Evolutionary conservation across 768 basidiomycete species (phyloP).

Genomic region (Neoboletus brunneissimus): DNA sequence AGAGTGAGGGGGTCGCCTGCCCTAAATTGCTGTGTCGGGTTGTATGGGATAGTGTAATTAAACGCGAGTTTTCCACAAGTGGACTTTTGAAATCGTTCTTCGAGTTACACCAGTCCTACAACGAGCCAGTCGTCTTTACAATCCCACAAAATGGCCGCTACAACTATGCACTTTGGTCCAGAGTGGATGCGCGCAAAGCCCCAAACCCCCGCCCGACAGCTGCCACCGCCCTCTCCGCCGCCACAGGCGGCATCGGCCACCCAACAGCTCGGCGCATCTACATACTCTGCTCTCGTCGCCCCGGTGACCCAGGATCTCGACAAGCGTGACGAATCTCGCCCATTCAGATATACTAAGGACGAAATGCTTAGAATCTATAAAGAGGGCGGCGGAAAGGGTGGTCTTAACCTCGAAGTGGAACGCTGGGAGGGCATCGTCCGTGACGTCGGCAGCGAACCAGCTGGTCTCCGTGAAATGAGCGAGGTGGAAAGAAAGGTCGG

Average conservation of each 20-base stretch:
- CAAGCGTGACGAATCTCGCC: conserved; percentile 61
- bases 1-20: conserved; percentile 29
- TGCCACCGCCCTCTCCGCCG: conserved; percentile 59
- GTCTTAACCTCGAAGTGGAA: conserved; percentile 82
- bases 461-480: conserved; percentile 73
- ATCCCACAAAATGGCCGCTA: conserved; percentile 46
- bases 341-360: conserved; percentile 86
- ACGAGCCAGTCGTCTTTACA: conserved; percentile 7
- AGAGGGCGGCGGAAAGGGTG: conserved; percentile 70
- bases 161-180: conserved; percentile 86
- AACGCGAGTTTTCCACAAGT: conserved; percentile 26
- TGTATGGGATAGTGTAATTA: conserved; percentile 16
- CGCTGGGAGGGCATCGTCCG: conserved; percentile 87
- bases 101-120: conserved; percentile 5
- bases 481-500: conserved; percentile 88
- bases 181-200: conserved; percentile 91
- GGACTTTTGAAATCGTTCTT: conserved; percentile 19
- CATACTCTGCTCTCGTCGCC: conserved; percentile 60
- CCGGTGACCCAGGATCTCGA: conserved; percentile 49
- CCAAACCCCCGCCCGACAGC: conserved; percentile 50
- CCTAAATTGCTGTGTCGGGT: conserved; percentile 25
- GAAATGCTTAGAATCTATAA: conserved; percentile 81
- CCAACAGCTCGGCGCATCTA: conserved; percentile 60
- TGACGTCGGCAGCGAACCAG: conserved; percentile 69
- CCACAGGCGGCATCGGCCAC: conserved; percentile 39